Evolutionary conservation across 345 rosid species (phyloP).

Genomic region (Hirschfeldia incana): DNA sequence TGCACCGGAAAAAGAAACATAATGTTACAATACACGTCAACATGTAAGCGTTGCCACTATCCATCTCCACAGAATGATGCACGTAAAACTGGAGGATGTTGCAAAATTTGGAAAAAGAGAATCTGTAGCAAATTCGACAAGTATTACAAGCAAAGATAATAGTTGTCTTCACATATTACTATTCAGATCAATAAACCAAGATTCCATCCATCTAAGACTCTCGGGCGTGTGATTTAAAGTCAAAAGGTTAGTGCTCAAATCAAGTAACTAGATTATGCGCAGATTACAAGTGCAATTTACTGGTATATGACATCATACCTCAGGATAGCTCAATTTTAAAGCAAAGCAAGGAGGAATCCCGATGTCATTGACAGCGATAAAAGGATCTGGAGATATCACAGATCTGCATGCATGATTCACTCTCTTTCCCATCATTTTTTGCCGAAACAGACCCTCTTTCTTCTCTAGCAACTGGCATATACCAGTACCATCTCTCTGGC

Average conservation of each 20-base stretch:
- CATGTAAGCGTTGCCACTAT: constrained; percentile 13
- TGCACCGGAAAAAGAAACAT: constrained; percentile 36
- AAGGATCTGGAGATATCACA: constrained; percentile 99
- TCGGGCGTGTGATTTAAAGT: neutral
- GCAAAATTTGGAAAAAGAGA: too few species aligned
- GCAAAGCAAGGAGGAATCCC: constrained; percentile 97
- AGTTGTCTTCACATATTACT: constrained; percentile 1
- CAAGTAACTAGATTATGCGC: neutral
- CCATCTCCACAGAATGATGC: neutral
- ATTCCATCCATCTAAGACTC: neutral
- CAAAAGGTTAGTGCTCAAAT: constrained; percentile 9
- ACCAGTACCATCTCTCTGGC: constrained; percentile 66
- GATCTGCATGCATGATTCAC: constrained; percentile 97
- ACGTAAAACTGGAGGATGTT: too few species aligned
- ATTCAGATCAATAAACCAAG: constrained; percentile 16
- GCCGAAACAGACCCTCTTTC: constrained; percentile 95
- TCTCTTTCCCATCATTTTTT: constrained; percentile 99
- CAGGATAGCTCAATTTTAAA: constrained; percentile 83
- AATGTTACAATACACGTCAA: constrained; percentile 6
- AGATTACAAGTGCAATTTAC: constrained; percentile 8
- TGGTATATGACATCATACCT: constrained; percentile 51
- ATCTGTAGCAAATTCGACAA: neutral
- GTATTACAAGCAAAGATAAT: constrained; percentile 1
- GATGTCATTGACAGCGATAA: constrained; percentile 92
- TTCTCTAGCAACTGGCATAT: constrained; percentile 93